Percentiles rank a stretch among this genome's conserved stretches.
These are phyloP conservation scores for Middelhovenomyces tepae DNA, from an alignment of 805 yeast species.

Conservation along the genomic window DNA sequence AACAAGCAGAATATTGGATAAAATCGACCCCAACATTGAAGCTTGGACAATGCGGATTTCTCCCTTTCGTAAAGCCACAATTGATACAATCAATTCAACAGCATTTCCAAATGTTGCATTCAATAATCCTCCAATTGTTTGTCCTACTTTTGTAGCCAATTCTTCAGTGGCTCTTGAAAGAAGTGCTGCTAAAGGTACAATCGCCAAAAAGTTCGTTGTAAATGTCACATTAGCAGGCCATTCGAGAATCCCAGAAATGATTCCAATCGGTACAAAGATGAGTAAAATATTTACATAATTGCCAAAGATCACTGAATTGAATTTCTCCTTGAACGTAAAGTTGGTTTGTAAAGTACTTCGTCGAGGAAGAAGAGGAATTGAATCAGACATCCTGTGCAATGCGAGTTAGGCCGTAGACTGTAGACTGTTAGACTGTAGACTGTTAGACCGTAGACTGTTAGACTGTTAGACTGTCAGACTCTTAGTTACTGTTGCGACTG, in stretches of 20 bases:
- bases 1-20: constrained; percentile 80
- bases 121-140: constrained; percentile 85
- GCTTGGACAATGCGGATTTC: constrained; percentile 95
- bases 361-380: too few relatives aligned
- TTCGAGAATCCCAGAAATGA: constrained; percentile 54
- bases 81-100: constrained; percentile 88
- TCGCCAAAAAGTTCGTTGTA: constrained; percentile 74
- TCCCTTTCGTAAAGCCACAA: constrained; percentile 76
- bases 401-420: too few relatives aligned
- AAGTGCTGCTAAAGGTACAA: constrained; percentile 84
- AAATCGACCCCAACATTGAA: constrained; percentile 89
- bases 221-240: constrained; percentile 53
- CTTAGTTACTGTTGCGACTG: too few relatives aligned
- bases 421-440: too few relatives aligned
- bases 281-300: constrained; percentile 59
- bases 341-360: too few relatives aligned
- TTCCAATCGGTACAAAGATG: constrained; percentile 82
- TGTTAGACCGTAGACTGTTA: too few relatives aligned
- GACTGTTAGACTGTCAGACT: too few relatives aligned
- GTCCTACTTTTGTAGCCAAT: constrained; percentile 77
- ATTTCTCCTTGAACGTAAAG: too few relatives aligned
- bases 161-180: constrained; percentile 92
- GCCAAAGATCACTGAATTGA: too few relatives aligned
- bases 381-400: too few relatives aligned
- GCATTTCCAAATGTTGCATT: constrained; percentile 98